Conservation (phyloP, 495 filamentous ascomycete species). For the Hamigera avellanea region DNA sequence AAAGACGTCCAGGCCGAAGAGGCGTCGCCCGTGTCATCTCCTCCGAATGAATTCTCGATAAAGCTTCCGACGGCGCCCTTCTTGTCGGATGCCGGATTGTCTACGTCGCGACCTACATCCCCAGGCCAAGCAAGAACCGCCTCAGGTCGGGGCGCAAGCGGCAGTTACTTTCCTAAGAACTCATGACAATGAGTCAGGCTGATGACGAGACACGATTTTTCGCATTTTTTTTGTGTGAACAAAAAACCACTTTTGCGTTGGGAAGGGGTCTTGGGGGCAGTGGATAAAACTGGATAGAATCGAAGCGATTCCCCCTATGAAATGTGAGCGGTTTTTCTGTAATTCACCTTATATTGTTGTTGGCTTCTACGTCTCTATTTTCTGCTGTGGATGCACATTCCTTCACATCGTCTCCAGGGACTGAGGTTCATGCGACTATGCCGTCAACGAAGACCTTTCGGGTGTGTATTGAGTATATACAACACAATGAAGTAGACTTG, state of each 20-base stretch:
- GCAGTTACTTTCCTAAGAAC: slow-evolving; percentile 23
- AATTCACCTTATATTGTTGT: too few relatives aligned
- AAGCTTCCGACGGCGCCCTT: slow-evolving; percentile 40
- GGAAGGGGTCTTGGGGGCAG: too few relatives aligned
- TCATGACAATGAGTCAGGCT: slow-evolving; percentile 11
- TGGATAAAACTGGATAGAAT: neutral
- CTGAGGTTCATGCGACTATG: too few relatives aligned
- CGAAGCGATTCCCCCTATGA: too few relatives aligned
- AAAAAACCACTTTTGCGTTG: too few relatives aligned
- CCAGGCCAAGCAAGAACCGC: slow-evolving; percentile 44
- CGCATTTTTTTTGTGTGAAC: neutral
- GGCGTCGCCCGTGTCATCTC: slow-evolving; percentile 29
- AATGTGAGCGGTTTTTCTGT: too few relatives aligned
- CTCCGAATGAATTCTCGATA: slow-evolving; percentile 38
- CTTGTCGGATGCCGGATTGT: slow-evolving; percentile 40
- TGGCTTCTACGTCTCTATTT: too few relatives aligned
- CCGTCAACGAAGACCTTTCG: too few relatives aligned
- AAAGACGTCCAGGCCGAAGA: slow-evolving; percentile 42
- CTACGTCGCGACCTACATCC: slow-evolving; percentile 56
- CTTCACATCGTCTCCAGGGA: too few relatives aligned
- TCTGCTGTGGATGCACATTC: too few relatives aligned
- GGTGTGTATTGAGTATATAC: too few relatives aligned
- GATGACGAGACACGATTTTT: slow-evolving; percentile 6
- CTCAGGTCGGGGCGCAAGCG: slow-evolving; percentile 20
- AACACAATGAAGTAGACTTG: too few relatives aligned